Conservation (phyloP, 805 yeast species). For the Wickerhamomyces xylosicus region DNA sequence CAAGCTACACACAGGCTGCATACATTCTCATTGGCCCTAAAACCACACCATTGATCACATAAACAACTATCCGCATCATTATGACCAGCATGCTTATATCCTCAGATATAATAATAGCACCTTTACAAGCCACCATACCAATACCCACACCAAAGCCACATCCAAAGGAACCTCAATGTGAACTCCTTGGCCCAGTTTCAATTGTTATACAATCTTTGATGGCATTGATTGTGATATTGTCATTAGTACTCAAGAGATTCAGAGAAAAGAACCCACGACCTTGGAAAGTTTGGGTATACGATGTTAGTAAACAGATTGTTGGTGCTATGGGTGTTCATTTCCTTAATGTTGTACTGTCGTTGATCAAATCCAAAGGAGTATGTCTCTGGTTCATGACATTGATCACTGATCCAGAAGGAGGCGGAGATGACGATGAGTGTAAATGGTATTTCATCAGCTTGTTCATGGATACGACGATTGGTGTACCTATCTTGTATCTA, state of each 20-base stretch:
- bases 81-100: no score
- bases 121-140: neutral
- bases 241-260: slow-evolving; percentile 64
- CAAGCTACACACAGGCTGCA: no score
- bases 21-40: no score
- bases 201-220: slow-evolving; percentile 63
- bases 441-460: slow-evolving; percentile 91
- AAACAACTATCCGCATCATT: no score
- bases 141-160: neutral
- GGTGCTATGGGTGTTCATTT: slow-evolving; percentile 84
- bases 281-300: slow-evolving; percentile 82
- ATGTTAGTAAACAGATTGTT: slow-evolving; percentile 79
- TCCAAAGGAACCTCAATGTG: slow-evolving; percentile 28
- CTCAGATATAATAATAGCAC: neutral
- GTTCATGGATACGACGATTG: slow-evolving; percentile 85
- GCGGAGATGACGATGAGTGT: slow-evolving; percentile 62
- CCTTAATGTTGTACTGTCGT: slow-evolving; percentile 62
- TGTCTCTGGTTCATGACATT: slow-evolving; percentile 1
- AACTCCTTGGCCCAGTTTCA: slow-evolving; percentile 80
- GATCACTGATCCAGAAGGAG: slow-evolving; percentile 14
- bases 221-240: slow-evolving; percentile 68
- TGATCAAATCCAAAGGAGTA: slow-evolving; percentile 33
- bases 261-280: slow-evolving; percentile 82
- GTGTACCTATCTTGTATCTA: slow-evolving; percentile 72
- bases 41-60: no score